Conservation (phyloP, 2,329 filamentous ascomycete species). For the Fusarium sambucinum region DNA sequence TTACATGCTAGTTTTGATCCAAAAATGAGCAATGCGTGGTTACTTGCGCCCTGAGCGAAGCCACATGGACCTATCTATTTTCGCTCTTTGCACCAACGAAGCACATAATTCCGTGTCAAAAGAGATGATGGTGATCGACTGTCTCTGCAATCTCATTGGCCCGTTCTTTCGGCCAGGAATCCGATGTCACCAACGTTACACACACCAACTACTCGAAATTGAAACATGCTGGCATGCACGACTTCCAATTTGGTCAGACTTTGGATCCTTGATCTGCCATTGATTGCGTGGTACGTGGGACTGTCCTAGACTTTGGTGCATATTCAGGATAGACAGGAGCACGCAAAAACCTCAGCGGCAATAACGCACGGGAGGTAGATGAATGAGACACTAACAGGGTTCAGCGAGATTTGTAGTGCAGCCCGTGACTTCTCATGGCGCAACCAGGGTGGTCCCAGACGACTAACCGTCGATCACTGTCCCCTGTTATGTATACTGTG, state of each 20-base stretch:
- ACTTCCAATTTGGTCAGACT: constrained; percentile 16
- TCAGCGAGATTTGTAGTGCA: constrained; percentile 1
- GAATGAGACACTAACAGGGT: constrained; percentile 5
- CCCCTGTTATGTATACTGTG: constrained; percentile 11
- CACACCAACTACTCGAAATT: constrained; percentile 12
- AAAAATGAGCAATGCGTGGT: constrained; percentile 7
- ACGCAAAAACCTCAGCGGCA: background rate
- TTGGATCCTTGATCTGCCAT: background rate
- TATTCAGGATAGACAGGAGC: background rate
- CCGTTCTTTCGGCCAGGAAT: background rate
- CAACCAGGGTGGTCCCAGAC: constrained; percentile 18
- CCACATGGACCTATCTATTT: constrained; percentile 2
- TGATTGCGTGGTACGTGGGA: background rate
- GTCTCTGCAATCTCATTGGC: constrained; percentile 18
- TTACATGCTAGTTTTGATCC: constrained; percentile 7
- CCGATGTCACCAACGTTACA: constrained; percentile 19
- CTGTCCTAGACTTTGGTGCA: background rate
- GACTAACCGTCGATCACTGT: constrained; percentile 24
- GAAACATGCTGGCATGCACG: constrained; percentile 11
- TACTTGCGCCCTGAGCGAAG: constrained; percentile 11
- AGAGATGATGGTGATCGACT: constrained; percentile 11
- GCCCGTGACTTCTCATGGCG: constrained; percentile 8
- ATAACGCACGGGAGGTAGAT: background rate
- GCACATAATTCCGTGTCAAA: constrained; percentile 9
- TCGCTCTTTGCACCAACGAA: constrained; percentile 23